Conservation (phyloP, 768 basidiomycete genomes). For the Mycena sanguinolenta region DNA sequence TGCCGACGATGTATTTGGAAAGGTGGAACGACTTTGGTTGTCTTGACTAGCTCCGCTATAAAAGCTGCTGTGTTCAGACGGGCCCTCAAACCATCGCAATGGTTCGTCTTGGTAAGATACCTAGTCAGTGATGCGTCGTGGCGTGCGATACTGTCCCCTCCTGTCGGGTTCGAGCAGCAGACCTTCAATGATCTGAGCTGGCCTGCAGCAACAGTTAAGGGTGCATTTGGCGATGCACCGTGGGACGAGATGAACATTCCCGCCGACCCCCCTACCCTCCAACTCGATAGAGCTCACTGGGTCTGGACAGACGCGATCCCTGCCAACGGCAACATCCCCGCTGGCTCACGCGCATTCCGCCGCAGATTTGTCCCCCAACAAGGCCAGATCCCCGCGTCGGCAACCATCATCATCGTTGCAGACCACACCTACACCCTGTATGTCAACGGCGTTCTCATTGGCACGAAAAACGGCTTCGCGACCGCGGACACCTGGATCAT, state of each 20-base stretch:
- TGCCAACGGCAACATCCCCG: conserved; percentile 10
- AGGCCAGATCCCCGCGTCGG: conserved; percentile 13
- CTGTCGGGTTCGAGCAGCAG: conserved; percentile 8
- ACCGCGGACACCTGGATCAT: conserved; percentile 8
- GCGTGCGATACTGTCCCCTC: not conserved
- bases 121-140: conserved; percentile 5
- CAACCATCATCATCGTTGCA: conserved; percentile 13
- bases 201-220: not conserved
- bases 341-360: conserved; percentile 17
- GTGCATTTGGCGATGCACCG: not conserved
- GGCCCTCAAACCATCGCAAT: conserved; percentile 12
- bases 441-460: conserved; percentile 6
- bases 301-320: conserved; percentile 22
- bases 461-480: not conserved
- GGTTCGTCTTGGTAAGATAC: conserved; percentile 17
- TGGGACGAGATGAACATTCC: conserved; percentile 15
- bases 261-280: not conserved
- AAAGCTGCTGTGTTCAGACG: conserved; percentile 13
- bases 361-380: conserved; percentile 9
- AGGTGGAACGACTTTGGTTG: not conserved
- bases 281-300: conserved; percentile 7
- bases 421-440: conserved; percentile 8
- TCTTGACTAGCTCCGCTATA: conserved; percentile 5
- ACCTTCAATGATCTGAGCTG: conserved; percentile 3
- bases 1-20: conserved; percentile 1